These are phyloP conservation scores for Leishmania martiniquensis DNA, from an alignment of 208 protist species.

Conservation along the genomic window DNA sequence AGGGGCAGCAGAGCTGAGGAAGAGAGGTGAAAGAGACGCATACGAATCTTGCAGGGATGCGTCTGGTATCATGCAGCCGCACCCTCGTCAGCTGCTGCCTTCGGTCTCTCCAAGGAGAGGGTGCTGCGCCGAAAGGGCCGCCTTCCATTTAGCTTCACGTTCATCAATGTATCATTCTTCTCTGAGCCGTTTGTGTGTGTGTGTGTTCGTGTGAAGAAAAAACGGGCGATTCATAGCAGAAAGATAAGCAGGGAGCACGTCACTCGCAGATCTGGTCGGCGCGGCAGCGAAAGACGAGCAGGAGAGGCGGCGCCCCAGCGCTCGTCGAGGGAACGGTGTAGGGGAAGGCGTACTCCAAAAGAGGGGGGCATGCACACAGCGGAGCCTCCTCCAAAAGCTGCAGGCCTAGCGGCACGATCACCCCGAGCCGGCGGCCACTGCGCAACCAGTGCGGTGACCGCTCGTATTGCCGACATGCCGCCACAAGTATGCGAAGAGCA, in stretches of 20 bases:
- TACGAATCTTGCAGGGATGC: neutral
- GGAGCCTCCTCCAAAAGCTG: neutral
- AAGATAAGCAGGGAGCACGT: neutral
- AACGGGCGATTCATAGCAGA: neutral
- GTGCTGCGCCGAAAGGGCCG: neutral
- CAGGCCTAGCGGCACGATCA: constrained; percentile 4
- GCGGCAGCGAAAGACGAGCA: constrained; percentile 10
- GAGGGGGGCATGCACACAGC: neutral
- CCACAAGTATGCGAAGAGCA: constrained; percentile 6
- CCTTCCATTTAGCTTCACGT: neutral
- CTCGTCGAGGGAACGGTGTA: neutral
- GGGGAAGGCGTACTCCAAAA: constrained; percentile 8
- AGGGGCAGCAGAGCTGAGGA: neutral
- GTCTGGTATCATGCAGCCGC: neutral
- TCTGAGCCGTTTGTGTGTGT: neutral
- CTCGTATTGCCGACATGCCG: constrained; percentile 8
- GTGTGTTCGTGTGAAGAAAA: neutral
- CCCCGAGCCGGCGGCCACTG: neutral
- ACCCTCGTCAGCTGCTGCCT: neutral
- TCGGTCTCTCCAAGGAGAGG: neutral
- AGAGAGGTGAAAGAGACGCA: neutral
- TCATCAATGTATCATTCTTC: too few relatives aligned
- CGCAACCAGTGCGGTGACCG: neutral
- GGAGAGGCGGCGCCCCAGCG: neutral
- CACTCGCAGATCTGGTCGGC: constrained; percentile 4